Conservation (phyloP, 176 grass and related monocot species). For the Eleusine coracana region DNA sequence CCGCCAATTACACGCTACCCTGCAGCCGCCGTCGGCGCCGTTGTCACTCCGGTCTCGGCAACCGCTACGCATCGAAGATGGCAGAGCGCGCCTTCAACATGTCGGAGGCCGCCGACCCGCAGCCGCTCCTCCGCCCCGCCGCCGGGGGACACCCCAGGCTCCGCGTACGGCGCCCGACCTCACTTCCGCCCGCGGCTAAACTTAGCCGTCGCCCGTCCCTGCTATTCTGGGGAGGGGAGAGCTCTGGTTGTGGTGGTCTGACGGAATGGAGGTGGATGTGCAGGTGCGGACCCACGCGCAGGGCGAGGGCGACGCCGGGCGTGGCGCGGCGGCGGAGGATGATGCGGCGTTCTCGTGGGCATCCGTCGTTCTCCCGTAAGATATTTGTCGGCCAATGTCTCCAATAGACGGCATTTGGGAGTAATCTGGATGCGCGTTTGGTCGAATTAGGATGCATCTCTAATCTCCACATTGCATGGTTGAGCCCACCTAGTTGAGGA, state of each 20-base stretch:
- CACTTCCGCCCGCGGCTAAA: conserved; percentile 15
- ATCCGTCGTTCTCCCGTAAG: conserved; percentile 77
- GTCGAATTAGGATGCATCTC: conserved; percentile 25
- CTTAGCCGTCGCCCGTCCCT: conserved; percentile 22
- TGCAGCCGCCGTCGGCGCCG: background rate
- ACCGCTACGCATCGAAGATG: conserved; percentile 25
- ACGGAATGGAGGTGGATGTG: conserved; percentile 48
- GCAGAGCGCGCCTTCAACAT: conserved; percentile 34
- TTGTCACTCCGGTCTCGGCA: background rate
- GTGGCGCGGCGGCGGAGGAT: conserved; percentile 3
- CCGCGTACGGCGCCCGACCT: conserved; percentile 40
- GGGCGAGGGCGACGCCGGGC: conserved; percentile 28
- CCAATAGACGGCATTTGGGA: background rate
- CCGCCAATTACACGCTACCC: background rate
- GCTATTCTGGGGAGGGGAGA: conserved; percentile 32
- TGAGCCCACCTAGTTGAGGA: background rate
- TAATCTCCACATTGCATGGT: background rate
- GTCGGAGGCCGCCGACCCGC: conserved; percentile 18
- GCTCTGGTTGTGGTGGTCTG: conserved; percentile 29
- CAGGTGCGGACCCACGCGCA: conserved; percentile 59
- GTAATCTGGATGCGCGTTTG: background rate
- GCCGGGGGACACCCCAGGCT: conserved; percentile 43
- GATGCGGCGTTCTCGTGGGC: conserved; percentile 50
- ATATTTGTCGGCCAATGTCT: background rate
- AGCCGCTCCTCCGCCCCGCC: conserved; percentile 42